These are phyloP conservation scores for Albophoma yamanashiensis DNA, from an alignment of 2,329 filamentous ascomycete species.

Conservation along the genomic window DNA sequence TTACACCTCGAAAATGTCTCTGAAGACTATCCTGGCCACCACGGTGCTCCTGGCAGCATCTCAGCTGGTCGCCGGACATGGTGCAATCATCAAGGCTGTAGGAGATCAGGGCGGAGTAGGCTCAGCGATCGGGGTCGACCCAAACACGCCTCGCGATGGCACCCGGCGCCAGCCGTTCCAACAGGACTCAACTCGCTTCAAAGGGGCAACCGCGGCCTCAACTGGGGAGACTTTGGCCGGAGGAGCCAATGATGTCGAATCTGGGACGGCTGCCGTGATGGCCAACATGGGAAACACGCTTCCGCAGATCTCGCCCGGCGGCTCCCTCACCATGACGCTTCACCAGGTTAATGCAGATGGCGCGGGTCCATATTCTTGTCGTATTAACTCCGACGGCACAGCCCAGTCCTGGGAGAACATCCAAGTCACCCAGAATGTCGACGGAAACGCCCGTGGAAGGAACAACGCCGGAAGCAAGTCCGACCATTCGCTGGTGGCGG, in stretches of 20 bases:
- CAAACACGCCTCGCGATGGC: slow-evolving; percentile 49
- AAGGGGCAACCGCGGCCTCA: slow-evolving; percentile 36
- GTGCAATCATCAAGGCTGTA: slow-evolving; percentile 45
- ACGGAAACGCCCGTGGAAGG: slow-evolving; percentile 20
- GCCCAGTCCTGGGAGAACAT: slow-evolving; percentile 41
- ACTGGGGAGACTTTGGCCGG: slow-evolving; percentile 48
- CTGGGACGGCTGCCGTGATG: slow-evolving; percentile 47
- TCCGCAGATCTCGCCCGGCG: slow-evolving; percentile 48
- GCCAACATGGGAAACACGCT: slow-evolving; percentile 43
- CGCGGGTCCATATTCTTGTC: too few species aligned
- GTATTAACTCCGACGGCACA: slow-evolving; percentile 49
- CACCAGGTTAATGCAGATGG: slow-evolving; percentile 60
- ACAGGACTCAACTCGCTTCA: slow-evolving; percentile 53
- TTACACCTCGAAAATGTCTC: too few species aligned
- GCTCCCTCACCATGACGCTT: slow-evolving; percentile 47
- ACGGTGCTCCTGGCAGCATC: slow-evolving; percentile 40
- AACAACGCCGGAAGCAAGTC: slow-evolving; percentile 29
- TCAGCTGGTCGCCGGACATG: slow-evolving; percentile 49
- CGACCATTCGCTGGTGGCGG: slow-evolving; percentile 43
- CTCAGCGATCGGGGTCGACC: slow-evolving; percentile 38
- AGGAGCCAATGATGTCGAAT: slow-evolving; percentile 45
- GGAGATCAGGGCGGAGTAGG: slow-evolving; percentile 48
- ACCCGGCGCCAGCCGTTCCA: slow-evolving; percentile 51
- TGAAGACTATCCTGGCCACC: slow-evolving; percentile 26
- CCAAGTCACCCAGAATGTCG: slow-evolving; percentile 33